These are phyloP conservation scores for Fusarium falciforme DNA, from an alignment of 2,329 filamentous ascomycete genomes.

Conservation along the genomic window DNA sequence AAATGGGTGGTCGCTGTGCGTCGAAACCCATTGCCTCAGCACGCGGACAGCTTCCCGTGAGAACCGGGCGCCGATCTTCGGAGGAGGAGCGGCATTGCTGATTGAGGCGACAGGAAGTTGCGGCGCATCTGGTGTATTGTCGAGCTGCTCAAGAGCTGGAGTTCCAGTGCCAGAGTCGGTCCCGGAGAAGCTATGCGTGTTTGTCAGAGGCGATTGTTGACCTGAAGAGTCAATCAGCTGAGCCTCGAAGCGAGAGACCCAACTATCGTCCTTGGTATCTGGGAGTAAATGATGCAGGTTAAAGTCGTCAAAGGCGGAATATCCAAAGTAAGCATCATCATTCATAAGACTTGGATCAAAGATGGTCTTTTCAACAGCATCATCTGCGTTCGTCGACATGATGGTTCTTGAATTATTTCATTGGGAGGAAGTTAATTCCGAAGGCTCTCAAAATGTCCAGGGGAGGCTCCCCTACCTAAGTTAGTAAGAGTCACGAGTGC, in stretches of 20 bases:
- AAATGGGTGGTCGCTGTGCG: background rate
- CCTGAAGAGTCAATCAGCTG: constrained; percentile 2
- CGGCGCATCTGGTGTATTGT: background rate
- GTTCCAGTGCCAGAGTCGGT: background rate
- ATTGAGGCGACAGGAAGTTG: background rate
- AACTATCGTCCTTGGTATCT: constrained; percentile 11
- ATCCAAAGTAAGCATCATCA: background rate
- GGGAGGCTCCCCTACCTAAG: background rate
- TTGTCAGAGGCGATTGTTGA: constrained; percentile 8
- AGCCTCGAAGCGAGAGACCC: constrained; percentile 1
- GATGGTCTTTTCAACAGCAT: background rate
- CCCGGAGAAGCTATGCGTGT: background rate
- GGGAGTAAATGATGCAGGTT: constrained; percentile 1
- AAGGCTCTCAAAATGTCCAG: background rate
- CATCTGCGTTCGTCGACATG: background rate
- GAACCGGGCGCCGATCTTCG: constrained; percentile 40
- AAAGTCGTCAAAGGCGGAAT: background rate
- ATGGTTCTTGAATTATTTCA: background rate
- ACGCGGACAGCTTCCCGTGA: constrained; percentile 30
- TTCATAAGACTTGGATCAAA: background rate
- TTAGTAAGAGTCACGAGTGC: background rate
- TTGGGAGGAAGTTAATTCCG: background rate
- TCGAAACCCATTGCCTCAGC: constrained; percentile 33
- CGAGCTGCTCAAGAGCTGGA: background rate
- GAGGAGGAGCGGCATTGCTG: constrained; percentile 10